Conservation (phyloP, 371 early-diverging fungal genomes). For the Haplosporangium sp. region DNA sequence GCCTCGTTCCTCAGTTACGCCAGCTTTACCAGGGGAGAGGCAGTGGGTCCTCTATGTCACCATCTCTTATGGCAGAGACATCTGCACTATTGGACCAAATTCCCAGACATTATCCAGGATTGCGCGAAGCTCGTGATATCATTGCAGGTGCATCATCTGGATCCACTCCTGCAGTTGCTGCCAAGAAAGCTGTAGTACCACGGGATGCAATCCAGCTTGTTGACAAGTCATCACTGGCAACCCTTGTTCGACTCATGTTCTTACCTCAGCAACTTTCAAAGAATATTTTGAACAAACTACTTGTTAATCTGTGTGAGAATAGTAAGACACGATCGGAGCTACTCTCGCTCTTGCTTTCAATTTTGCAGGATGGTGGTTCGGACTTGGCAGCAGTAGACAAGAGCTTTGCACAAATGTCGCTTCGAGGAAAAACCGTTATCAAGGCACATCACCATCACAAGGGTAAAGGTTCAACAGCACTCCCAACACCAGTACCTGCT, state of each 20-base stretch:
- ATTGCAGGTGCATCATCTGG: conserved; percentile 36
- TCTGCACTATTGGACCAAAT: conserved; percentile 42
- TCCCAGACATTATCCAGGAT: conserved; percentile 34
- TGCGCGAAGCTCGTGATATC: conserved; percentile 36
- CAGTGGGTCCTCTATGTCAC: conserved; percentile 15
- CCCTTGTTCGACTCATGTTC: conserved; percentile 87
- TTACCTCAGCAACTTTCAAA: conserved; percentile 80
- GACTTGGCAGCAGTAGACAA: conserved; percentile 84
- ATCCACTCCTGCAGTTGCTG: conserved; percentile 15
- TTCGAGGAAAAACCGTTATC: conserved; percentile 61
- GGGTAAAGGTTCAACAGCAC: conserved; percentile 43
- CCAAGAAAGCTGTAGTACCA: conserved; percentile 62
- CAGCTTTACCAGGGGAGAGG: conserved; percentile 35
- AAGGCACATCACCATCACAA: conserved; percentile 31
- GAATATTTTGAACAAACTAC: conserved; percentile 74
- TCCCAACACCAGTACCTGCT: conserved; percentile 41
- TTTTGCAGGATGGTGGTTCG: conserved; percentile 86
- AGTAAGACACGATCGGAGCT: conserved; percentile 87
- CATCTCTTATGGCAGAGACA: conserved; percentile 24
- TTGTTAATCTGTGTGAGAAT: conserved; percentile 93
- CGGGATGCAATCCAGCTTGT: conserved; percentile 85
- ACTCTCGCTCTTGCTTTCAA: conserved; percentile 85
- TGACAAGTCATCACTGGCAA: conserved; percentile 84
- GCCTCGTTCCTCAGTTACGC: conserved; percentile 36
- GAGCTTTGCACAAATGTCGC: conserved; percentile 81